Percentiles rank a stretch among this genome's conserved stretches.
These are phyloP conservation scores for Epicoccum sorghinum DNA, from an alignment of 2,329 filamentous ascomycete genomes.

Conservation along the genomic window DNA sequence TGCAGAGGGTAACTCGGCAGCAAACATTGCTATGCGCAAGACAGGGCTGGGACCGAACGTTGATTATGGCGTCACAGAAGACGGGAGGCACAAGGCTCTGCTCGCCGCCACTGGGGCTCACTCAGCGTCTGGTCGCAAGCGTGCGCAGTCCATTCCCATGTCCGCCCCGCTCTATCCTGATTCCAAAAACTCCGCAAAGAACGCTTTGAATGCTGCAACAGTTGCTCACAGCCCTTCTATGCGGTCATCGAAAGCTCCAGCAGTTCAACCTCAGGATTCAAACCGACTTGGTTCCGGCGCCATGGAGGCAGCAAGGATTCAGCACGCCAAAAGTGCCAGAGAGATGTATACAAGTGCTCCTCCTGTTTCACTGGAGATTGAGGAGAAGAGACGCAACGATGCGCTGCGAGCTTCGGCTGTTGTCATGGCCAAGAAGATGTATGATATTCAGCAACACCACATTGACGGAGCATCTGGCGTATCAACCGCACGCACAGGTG, in stretches of 20 bases:
- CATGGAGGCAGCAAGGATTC: slow-evolving; percentile 66
- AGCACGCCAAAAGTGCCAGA: slow-evolving; percentile 70
- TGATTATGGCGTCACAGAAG: slow-evolving; percentile 54
- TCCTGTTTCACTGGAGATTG: slow-evolving; percentile 71
- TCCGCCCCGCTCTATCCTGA: slow-evolving; percentile 59
- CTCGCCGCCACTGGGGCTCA: slow-evolving; percentile 80
- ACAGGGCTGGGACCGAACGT: slow-evolving; percentile 54
- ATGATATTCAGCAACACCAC: slow-evolving; percentile 69
- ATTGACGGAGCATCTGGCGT: slow-evolving; percentile 53
- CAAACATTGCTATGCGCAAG: slow-evolving; percentile 68
- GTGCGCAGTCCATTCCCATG: slow-evolving; percentile 66
- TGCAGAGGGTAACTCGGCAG: slow-evolving; percentile 69
- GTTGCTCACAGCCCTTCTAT: slow-evolving; percentile 62
- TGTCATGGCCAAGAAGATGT: slow-evolving; percentile 90
- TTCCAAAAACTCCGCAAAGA: slow-evolving; percentile 65
- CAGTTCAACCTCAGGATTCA: slow-evolving; percentile 24
- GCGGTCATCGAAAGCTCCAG: slow-evolving; percentile 27
- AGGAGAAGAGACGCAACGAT: slow-evolving; percentile 75
- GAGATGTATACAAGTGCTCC: slow-evolving; percentile 81
- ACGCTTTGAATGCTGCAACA: slow-evolving; percentile 76
- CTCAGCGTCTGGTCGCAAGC: slow-evolving; percentile 59
- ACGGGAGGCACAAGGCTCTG: slow-evolving; percentile 69
- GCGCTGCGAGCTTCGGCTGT: slow-evolving; percentile 81
- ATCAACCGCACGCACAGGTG: slow-evolving; percentile 42
- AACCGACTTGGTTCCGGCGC: slow-evolving; percentile 54